phyloP scores from a whole-genome alignment of 768 basidiomycete genomes.

The Amanita fuliginea region DNA sequence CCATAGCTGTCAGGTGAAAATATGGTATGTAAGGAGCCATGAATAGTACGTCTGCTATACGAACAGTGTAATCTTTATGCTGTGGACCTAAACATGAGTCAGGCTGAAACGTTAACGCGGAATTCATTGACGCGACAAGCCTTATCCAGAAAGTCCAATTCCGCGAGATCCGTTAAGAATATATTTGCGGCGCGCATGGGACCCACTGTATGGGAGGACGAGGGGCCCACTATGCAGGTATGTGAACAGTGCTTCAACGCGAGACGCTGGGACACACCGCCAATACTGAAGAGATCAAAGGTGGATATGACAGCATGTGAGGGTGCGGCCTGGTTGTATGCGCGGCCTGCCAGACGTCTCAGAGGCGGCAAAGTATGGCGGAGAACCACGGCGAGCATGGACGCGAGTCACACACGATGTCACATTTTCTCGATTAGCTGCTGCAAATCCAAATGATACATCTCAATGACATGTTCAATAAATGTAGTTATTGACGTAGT shows the following conservation, averaged over 20 bases:
- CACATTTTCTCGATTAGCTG: no score
- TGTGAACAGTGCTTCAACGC: constrained; percentile 3
- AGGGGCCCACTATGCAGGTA: constrained; percentile 30
- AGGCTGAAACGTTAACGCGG: not conserved
- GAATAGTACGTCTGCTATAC: not conserved
- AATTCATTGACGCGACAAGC: constrained; percentile 20
- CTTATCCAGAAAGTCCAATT: constrained; percentile 59
- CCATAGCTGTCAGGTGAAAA: constrained; percentile 53
- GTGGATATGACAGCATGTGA: constrained; percentile 84
- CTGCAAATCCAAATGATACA: no score
- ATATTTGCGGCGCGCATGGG: constrained; percentile 87
- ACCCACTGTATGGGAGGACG: constrained; percentile 40
- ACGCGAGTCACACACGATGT: no score
- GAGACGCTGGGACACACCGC: constrained; percentile 37
- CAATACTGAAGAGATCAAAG: constrained; percentile 88
- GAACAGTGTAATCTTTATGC: constrained; percentile 77
- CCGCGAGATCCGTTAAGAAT: constrained; percentile 66
- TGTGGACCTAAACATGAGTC: constrained; percentile 41
- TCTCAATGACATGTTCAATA: no score
- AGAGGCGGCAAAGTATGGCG: no score
- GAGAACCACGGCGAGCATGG: no score
- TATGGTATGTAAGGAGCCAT: constrained; percentile 1
- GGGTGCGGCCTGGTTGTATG: not conserved
- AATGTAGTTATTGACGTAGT: not conserved
- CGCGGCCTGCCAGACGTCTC: not conserved